Conservation (phyloP, 129 eudicot species). For the Heracleum sosnowskyi region DNA sequence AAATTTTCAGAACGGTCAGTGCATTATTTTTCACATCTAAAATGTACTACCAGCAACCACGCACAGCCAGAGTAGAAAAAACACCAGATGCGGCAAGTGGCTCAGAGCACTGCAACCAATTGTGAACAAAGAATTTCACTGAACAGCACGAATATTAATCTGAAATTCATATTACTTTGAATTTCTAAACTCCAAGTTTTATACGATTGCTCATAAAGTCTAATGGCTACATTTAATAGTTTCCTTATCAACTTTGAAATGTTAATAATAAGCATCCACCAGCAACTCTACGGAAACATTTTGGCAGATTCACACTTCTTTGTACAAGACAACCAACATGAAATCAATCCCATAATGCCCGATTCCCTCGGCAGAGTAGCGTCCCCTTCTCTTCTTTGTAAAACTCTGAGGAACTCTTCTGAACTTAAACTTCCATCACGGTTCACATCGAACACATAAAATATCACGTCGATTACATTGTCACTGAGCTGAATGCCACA, state of each 20-base stretch:
- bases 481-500: constrained; percentile 62
- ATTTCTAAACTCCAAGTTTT: background rate
- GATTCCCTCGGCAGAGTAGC: constrained; percentile 36
- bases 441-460: constrained; percentile 59
- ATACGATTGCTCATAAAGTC: background rate
- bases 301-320: constrained; percentile 31
- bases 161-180: background rate
- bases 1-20: too few relatives aligned
- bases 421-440: constrained; percentile 73
- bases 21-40: too few relatives aligned
- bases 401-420: constrained; percentile 75
- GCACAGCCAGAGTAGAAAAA: too few relatives aligned
- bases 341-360: constrained; percentile 45
- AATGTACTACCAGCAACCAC: too few relatives aligned
- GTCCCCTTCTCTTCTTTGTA: constrained; percentile 66
- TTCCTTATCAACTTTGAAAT: background rate
- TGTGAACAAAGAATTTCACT: background rate
- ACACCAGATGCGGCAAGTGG: too few relatives aligned
- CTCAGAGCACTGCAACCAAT: too few relatives aligned
- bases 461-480: constrained; percentile 62
- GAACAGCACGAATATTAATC: background rate
- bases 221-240: background rate
- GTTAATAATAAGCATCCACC: background rate
- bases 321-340: constrained; percentile 78
- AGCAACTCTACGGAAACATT: constrained; percentile 4